Conservation (phyloP, 2,329 filamentous ascomycete species). For the Cladosporium sphaerospermum region DNA sequence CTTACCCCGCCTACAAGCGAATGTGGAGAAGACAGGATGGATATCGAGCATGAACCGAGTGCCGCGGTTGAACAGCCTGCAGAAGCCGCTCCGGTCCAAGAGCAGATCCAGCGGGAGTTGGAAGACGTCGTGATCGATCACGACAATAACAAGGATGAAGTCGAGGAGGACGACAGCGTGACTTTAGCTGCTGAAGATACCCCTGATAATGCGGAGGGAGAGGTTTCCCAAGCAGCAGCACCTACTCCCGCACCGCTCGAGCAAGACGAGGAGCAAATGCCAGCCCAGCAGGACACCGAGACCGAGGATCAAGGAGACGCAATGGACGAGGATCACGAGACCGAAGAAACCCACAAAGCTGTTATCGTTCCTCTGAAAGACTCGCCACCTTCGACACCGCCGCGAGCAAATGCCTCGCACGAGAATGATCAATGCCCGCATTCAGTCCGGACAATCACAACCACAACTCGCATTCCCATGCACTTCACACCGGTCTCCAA, state of each 20-base stretch:
- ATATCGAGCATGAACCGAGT: background rate
- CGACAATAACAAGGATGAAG: constrained; percentile 12
- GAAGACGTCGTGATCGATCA: constrained; percentile 12
- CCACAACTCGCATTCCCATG: constrained; percentile 44
- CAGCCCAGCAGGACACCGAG: background rate
- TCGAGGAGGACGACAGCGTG: constrained; percentile 21
- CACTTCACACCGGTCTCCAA: constrained; percentile 39
- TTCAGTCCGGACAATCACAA: constrained; percentile 39
- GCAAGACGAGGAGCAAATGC: background rate
- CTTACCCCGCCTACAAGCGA: constrained; percentile 59
- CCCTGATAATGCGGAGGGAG: background rate
- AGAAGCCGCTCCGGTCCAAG: background rate
- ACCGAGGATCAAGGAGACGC: background rate
- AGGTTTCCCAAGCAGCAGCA: background rate
- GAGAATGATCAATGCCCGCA: constrained; percentile 15
- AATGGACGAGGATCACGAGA: constrained; percentile 32
- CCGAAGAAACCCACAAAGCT: constrained; percentile 2
- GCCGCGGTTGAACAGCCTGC: background rate
- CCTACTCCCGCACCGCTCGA: background rate
- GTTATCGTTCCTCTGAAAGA: constrained; percentile 9
- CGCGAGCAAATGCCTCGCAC: constrained; percentile 18
- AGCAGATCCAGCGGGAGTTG: background rate
- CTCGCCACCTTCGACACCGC: constrained; percentile 19
- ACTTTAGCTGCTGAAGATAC: constrained; percentile 15
- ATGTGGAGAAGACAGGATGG: constrained; percentile 42